These are phyloP conservation scores for Diaporthe sp. DNA, from an alignment of 2,329 filamentous ascomycete species.

Conservation along the genomic window DNA sequence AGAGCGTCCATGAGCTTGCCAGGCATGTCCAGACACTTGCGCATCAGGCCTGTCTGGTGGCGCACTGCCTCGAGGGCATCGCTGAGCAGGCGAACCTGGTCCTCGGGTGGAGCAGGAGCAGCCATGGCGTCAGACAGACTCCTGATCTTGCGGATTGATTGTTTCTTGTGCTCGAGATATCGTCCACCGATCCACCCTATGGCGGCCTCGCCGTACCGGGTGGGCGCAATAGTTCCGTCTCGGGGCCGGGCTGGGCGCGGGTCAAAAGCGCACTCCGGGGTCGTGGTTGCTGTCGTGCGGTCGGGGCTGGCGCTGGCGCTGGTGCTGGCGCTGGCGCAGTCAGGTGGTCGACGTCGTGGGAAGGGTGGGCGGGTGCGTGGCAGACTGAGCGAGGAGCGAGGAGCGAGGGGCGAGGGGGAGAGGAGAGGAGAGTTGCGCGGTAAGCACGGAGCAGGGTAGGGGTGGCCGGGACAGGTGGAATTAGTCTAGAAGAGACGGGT, in stretches of 20 bases:
- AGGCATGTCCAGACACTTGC: slow-evolving; percentile 95
- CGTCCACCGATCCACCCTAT: slow-evolving; percentile 30
- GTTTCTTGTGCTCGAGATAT: slow-evolving; percentile 28
- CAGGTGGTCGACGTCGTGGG: background rate
- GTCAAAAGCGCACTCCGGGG: background rate
- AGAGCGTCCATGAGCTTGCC: slow-evolving; percentile 99
- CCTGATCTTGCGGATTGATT: slow-evolving; percentile 23
- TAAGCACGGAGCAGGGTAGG: background rate
- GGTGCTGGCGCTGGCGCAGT: no score
- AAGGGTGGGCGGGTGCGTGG: background rate
- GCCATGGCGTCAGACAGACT: slow-evolving; percentile 44
- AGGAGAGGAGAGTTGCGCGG: background rate
- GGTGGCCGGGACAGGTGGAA: background rate
- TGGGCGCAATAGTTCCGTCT: slow-evolving; percentile 28
- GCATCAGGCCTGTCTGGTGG: slow-evolving; percentile 97
- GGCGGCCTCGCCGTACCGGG: slow-evolving; percentile 30
- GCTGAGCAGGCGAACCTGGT: slow-evolving; percentile 92
- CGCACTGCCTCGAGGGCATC: slow-evolving; percentile 96
- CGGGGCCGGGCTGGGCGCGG: slow-evolving; percentile 8
- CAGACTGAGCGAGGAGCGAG: no score
- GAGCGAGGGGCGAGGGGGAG: background rate
- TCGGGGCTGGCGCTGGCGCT: no score
- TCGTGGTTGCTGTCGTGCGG: background rate
- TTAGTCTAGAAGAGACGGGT: background rate
- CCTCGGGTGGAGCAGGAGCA: slow-evolving; percentile 74